phyloP scores from a whole-genome alignment of 2,329 filamentous ascomycete species.

The Didymosphaeria variabile region DNA sequence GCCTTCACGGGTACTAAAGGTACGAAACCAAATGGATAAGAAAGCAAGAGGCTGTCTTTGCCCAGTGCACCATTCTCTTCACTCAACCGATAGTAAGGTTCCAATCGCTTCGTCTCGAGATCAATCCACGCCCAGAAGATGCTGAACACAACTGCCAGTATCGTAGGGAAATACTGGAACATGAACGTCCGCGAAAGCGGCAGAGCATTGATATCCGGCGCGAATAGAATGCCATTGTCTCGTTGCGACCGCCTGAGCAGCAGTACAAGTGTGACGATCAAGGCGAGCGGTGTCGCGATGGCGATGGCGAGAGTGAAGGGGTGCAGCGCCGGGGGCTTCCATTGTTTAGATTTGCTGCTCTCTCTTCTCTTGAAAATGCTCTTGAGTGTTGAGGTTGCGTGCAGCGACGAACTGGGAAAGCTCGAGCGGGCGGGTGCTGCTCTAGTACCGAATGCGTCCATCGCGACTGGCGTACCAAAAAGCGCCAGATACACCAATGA shows the following conservation, averaged over 20 bases:
- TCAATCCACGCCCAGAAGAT: constrained; percentile 69
- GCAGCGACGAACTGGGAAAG: constrained; percentile 4
- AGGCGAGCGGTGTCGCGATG: constrained; percentile 20
- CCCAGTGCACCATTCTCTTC: constrained; percentile 55
- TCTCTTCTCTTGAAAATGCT: neutral
- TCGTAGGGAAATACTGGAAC: constrained; percentile 60
- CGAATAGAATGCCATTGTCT: constrained; percentile 56
- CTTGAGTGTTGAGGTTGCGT: neutral
- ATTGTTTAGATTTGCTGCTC: constrained; percentile 14
- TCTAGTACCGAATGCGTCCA: neutral
- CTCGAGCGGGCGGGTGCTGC: constrained; percentile 1
- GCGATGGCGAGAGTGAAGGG: constrained; percentile 23
- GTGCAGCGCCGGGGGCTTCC: constrained; percentile 34
- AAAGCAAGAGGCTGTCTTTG: constrained; percentile 59
- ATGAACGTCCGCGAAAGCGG: constrained; percentile 56
- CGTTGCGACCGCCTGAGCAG: constrained; percentile 53
- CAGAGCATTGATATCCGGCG: constrained; percentile 47
- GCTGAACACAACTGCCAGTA: constrained; percentile 64
- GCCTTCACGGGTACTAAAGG: constrained; percentile 56
- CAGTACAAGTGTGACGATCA: constrained; percentile 58
- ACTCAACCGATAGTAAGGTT: constrained; percentile 69
- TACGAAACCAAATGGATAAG: constrained; percentile 63
- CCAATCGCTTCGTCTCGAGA: constrained; percentile 65
- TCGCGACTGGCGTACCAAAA: neutral
- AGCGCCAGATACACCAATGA: neutral